These are phyloP conservation scores for Besnoitia besnoiti DNA, from an alignment of 169 alveolate species.

Conservation along the genomic window DNA sequence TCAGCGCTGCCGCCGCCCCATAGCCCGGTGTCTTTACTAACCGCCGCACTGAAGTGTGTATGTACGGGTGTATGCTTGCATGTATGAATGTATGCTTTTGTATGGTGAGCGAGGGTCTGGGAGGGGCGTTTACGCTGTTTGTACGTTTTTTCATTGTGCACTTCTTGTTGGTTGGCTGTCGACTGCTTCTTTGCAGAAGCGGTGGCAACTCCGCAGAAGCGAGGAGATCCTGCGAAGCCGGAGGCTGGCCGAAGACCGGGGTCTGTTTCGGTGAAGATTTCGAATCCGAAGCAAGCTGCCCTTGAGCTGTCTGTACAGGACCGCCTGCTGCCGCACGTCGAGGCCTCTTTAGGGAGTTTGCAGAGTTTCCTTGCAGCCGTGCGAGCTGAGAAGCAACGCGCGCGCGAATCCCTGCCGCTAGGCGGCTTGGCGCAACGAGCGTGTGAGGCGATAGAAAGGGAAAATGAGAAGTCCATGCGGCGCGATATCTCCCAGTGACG, in stretches of 20 bases:
- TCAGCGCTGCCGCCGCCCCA: too few species aligned
- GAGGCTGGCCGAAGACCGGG: not conserved
- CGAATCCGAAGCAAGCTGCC: not conserved
- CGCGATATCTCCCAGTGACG: not conserved
- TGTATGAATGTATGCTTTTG: too few species aligned
- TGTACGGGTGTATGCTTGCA: too few species aligned
- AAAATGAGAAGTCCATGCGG: not conserved
- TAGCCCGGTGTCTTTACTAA: too few species aligned
- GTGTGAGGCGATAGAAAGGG: not conserved
- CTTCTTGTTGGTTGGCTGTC: too few species aligned
- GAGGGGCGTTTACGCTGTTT: too few species aligned
- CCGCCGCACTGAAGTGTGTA: too few species aligned
- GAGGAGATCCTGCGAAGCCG: too few species aligned
- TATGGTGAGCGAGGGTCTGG: too few species aligned
- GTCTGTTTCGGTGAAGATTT: constrained; percentile 6
- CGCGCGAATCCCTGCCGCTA: not conserved
- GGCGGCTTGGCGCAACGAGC: not conserved
- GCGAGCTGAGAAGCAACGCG: not conserved
- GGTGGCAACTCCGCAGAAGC: too few species aligned
- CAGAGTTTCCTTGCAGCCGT: not conserved
- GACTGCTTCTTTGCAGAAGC: too few species aligned
- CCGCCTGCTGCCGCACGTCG: not conserved
- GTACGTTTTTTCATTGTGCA: too few species aligned
- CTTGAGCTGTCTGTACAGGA: not conserved
- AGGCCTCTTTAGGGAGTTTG: not conserved